phyloP scores from a whole-genome alignment of 2,329 filamentous ascomycete genomes.

The Trichoderma endophyticum region DNA sequence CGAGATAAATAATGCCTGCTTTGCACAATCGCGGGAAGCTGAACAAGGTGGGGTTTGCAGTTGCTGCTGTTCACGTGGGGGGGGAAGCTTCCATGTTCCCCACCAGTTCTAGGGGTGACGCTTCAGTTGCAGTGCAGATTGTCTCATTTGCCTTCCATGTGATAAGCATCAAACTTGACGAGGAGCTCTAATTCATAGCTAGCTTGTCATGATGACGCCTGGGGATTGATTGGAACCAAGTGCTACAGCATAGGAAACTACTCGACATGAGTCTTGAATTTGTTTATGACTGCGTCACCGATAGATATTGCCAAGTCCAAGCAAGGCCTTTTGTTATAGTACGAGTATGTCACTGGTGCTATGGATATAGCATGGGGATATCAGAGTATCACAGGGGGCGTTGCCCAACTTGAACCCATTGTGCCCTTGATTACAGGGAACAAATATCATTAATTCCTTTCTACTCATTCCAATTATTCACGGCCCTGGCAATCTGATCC shows the following conservation, averaged over 20 bases:
- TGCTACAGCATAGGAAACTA: background rate
- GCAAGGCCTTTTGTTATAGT: background rate
- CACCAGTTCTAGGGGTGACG: constrained; percentile 1
- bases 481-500: too few species aligned
- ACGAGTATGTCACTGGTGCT: background rate
- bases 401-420: background rate
- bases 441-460: background rate
- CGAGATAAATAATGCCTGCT: background rate
- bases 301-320: background rate
- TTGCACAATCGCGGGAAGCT: constrained; percentile 10
- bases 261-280: background rate
- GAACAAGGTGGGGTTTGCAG: constrained; percentile 8
- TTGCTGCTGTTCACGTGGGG: constrained; percentile 16
- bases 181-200: background rate
- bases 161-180: background rate
- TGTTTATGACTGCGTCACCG: background rate
- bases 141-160: background rate
- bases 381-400: background rate
- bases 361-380: background rate
- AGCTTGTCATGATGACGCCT: background rate
- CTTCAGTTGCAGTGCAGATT: background rate
- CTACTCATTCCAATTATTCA: background rate
- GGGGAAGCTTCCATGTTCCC: background rate
- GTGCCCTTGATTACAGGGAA: too few species aligned
- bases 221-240: background rate